Base-by-base conservation (phyloP, 768 basidiomycete species). In the Mycena rebaudengoi region DNA sequence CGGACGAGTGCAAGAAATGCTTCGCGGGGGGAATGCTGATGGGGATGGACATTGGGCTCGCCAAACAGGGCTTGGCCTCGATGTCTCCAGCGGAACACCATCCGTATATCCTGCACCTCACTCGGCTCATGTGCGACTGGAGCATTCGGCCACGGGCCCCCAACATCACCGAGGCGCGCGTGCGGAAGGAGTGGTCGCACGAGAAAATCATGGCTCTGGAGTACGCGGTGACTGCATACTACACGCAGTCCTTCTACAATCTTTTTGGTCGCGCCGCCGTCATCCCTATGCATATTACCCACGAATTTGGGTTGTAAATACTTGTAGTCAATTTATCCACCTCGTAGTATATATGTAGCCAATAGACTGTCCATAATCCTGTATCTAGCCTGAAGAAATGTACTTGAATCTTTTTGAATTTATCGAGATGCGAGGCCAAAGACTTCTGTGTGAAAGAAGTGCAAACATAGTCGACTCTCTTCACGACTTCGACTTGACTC, bases 41-140 rank as follows among this genome's bases (percentile, higher is more conserved):
- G 4, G 23, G 32, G 5, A 43, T 52, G 3, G 32, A 28, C 3
- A 4, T 43, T 2, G 39, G 14, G 12, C 25, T 43, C 7, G n/a
- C 28, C 37, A 43, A 41, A 35, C 8, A 41, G 6, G 58, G 58
- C 7, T 23, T 60, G 28, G 58, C 58, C 0, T 50, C 58, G 3
- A 29, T 43, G 26, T 21, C 48, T 2, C 28, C 14, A 1, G 16
- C 6, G 21, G 25, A 2, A 3, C 58, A 49, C 10, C 49, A 35
- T 11, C 28, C 23, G 5, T 60, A 12, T 30, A 2, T 43, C 35
- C 1, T 41, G 21, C 48, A 32, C 10, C 32, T 60, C 4, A 50
- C 59, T 4, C 13, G 12, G 11, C 29, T 60, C 13, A 60, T 60
- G 58, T 5, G 49, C 10, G 23, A 40, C 21, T 60, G 58, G 58